These are phyloP conservation scores for Drechslerella coelobrocha DNA, from an alignment of 2,329 filamentous ascomycete genomes.

Conservation along the genomic window DNA sequence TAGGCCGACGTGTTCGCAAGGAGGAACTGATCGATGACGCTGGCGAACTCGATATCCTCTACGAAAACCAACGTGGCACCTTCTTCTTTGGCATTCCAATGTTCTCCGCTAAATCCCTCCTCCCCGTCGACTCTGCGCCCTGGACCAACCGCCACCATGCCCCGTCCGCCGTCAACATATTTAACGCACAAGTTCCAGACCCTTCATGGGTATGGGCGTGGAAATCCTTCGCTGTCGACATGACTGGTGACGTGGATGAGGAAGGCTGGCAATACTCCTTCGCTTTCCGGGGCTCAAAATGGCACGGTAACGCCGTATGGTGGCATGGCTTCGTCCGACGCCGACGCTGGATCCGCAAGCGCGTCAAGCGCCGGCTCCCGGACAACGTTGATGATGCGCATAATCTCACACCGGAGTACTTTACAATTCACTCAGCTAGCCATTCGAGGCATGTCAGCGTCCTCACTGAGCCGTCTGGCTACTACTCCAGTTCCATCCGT, in stretches of 20 bases:
- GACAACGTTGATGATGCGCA: conserved; percentile 64
- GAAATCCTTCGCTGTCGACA: conserved; percentile 75
- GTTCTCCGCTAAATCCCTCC: conserved; percentile 85
- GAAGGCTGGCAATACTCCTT: conserved; percentile 98
- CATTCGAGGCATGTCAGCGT: conserved; percentile 63
- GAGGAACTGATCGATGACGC: conserved; percentile 48
- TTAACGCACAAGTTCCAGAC: conserved; percentile 89
- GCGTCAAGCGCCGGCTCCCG: conserved; percentile 68
- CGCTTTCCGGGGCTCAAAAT: conserved; percentile 77
- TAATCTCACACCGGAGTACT: conserved; percentile 78
- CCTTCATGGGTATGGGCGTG: conserved; percentile 91
- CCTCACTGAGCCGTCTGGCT: conserved; percentile 53
- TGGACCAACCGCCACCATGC: conserved; percentile 77
- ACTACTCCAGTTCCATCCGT: conserved; percentile 47
- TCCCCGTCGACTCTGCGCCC: conserved; percentile 81
- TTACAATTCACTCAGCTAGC: too few species aligned
- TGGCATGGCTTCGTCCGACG: conserved; percentile 94
- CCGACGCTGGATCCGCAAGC: conserved; percentile 83
- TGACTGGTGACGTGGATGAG: conserved; percentile 82
- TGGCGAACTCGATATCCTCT: conserved; percentile 79
- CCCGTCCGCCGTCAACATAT: conserved; percentile 71
- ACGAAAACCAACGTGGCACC: conserved; percentile 91
- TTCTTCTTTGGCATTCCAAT: conserved; percentile 87
- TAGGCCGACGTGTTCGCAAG: conserved; percentile 38
- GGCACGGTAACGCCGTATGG: conserved; percentile 89